Percentiles rank a stretch among this genome's conserved stretches.
Evolutionary conservation across 257 asterid species (phyloP).

Genomic region (Nicotiana paniculata): DNA sequence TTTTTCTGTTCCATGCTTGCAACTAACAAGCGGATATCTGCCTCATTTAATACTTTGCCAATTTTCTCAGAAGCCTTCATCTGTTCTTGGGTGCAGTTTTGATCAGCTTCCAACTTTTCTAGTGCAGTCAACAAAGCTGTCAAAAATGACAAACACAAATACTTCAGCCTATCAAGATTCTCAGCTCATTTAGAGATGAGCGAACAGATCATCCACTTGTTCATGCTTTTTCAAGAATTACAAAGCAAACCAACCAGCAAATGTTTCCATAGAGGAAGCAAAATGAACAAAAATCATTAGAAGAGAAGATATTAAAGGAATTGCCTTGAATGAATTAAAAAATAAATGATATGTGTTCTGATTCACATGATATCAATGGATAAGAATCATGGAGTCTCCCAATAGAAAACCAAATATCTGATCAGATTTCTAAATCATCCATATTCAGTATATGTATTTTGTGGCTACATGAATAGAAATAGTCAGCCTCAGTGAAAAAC

Average conservation of each 20-base stretch:
- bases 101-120: conserved; percentile 38
- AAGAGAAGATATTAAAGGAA: not conserved
- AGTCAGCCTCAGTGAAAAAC: not conserved
- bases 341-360: not conserved
- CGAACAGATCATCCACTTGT: not conserved
- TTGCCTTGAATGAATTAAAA: not conserved
- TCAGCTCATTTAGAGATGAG: not conserved
- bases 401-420: not conserved
- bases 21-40: conserved; percentile 55
- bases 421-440: not conserved
- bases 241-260: not conserved
- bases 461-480: not conserved
- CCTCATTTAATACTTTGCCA: conserved; percentile 54
- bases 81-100: conserved; percentile 44
- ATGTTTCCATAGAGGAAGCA: not conserved
- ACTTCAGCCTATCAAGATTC: not conserved
- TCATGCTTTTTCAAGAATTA: not conserved
- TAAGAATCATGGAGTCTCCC: not conserved
- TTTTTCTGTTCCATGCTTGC: conserved; percentile 41
- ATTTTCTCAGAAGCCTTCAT: conserved; percentile 70
- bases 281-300: not conserved
- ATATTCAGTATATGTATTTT: not conserved
- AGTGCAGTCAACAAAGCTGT: conserved; percentile 67
- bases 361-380: not conserved
- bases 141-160: conserved; percentile 1